phyloP scores from a whole-genome alignment of 2,329 filamentous ascomycete genomes.

The Lecanicillium sp. region DNA sequence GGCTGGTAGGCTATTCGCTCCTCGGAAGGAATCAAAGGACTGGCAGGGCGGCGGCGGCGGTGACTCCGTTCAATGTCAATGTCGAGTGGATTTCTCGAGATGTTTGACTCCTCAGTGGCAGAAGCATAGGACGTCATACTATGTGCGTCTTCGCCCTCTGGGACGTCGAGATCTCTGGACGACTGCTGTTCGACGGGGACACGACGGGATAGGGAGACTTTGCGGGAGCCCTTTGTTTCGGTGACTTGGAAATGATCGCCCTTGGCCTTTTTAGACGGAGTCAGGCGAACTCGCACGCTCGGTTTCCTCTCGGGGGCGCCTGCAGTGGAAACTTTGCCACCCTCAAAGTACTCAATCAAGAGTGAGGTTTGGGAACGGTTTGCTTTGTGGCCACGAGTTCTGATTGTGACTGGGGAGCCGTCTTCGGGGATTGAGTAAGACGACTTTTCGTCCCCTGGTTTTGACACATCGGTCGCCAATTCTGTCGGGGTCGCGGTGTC shows the following conservation, averaged over 20 bases:
- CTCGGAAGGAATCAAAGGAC: conserved; percentile 52
- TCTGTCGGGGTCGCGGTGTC: conserved; percentile 56
- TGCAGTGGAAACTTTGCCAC: conserved; percentile 48
- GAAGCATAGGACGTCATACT: conserved; percentile 71
- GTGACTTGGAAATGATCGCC: conserved; percentile 82
- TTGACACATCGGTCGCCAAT: conserved; percentile 60
- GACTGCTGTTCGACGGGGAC: conserved; percentile 42
- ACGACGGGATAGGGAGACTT: conserved; percentile 46
- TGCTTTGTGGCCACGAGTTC: conserved; percentile 56
- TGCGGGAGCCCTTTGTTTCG: conserved; percentile 65
- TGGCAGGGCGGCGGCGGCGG: conserved; percentile 56
- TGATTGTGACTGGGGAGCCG: conserved; percentile 86
- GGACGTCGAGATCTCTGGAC: conserved; percentile 33
- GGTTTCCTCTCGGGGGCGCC: conserved; percentile 58
- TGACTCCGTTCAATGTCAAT: conserved; percentile 69
- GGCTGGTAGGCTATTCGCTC: conserved; percentile 48
- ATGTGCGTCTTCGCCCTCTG: conserved; percentile 51
- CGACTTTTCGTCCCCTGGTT: conserved; percentile 59
- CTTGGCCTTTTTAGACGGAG: conserved; percentile 61
- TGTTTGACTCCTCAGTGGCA: conserved; percentile 69
- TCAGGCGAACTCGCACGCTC: conserved; percentile 72
- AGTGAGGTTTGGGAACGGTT: conserved; percentile 77
- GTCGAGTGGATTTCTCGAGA: conserved; percentile 71
- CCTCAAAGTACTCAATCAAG: conserved; percentile 92
- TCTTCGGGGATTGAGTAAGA: conserved; percentile 77